Evolutionary conservation across 176 grass and related monocot species (phyloP).

Genomic region (Alloteropsis semialata): DNA sequence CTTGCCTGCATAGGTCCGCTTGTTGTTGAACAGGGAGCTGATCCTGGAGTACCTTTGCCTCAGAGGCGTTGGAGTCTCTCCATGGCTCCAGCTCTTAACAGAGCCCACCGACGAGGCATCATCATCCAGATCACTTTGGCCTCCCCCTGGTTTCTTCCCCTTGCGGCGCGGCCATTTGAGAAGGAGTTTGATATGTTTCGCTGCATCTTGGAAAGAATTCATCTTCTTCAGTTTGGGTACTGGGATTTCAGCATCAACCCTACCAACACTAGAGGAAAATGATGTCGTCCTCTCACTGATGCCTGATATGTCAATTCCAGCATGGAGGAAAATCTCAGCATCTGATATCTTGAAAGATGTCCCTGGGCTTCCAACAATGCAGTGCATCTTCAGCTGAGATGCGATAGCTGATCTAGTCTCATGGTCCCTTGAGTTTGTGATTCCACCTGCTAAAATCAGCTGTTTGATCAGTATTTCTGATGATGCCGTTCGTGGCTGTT

Average conservation of each 20-base stretch:
- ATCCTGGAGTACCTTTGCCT: slow-evolving; percentile 68
- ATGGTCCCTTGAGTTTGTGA: slow-evolving; percentile 59
- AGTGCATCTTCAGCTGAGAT: slow-evolving; percentile 73
- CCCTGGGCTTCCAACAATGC: slow-evolving; percentile 66
- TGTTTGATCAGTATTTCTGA: slow-evolving; percentile 89
- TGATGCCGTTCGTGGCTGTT: slow-evolving; percentile 61
- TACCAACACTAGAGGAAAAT: slow-evolving; percentile 55
- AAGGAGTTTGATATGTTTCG: slow-evolving; percentile 62
- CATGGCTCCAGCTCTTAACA: slow-evolving; percentile 59
- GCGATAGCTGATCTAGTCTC: slow-evolving; percentile 49
- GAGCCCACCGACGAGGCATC: slow-evolving; percentile 55
- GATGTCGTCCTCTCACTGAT: slow-evolving; percentile 52
- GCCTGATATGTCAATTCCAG: slow-evolving; percentile 44
- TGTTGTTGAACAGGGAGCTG: slow-evolving; percentile 67
- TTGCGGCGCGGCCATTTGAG: slow-evolving; percentile 67
- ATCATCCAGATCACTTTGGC: slow-evolving; percentile 37
- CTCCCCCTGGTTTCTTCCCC: slow-evolving; percentile 42
- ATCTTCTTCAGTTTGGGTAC: slow-evolving; percentile 43
- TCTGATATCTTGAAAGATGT: slow-evolving; percentile 78
- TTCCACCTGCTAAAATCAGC: slow-evolving; percentile 75
- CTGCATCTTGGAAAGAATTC: slow-evolving; percentile 57
- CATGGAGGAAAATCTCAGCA: slow-evolving; percentile 75
- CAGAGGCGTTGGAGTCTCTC: slow-evolving; percentile 61
- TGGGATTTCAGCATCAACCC: slow-evolving; percentile 35
- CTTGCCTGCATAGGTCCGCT: slow-evolving; percentile 51